phyloP scores from a whole-genome alignment of 2,329 filamentous ascomycete genomes.

The Diaporthe eres region DNA sequence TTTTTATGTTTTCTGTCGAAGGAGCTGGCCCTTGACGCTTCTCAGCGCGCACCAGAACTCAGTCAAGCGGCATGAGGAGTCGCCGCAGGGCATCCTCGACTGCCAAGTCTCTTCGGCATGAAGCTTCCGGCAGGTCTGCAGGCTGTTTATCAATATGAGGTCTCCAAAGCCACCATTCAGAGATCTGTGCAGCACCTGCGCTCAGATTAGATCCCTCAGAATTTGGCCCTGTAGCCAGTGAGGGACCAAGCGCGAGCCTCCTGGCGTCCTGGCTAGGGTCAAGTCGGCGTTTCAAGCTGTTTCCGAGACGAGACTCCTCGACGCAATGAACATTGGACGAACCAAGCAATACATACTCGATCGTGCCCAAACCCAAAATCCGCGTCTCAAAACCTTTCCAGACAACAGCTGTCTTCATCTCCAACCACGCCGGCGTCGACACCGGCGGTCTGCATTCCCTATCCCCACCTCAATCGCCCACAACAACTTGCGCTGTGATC shows the following conservation, averaged over 20 bases:
- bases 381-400: neutral
- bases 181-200: neutral
- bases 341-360: conserved; percentile 9
- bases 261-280: conserved; percentile 12
- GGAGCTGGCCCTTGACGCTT: neutral
- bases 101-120: neutral
- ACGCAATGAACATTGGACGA: conserved; percentile 23
- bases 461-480: neutral
- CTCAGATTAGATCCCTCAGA: neutral
- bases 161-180: neutral
- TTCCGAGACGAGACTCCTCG: conserved; percentile 25
- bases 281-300: conserved; percentile 15
- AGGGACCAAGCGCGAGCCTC: conserved; percentile 14
- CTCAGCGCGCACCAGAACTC: neutral
- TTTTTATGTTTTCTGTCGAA: too few relatives aligned
- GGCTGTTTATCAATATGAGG: neutral
- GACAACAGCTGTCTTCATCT: conserved; percentile 16
- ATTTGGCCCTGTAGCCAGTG: neutral
- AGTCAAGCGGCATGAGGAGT: neutral
- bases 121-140: neutral
- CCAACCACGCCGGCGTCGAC: conserved; percentile 4
- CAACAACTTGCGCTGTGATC: neutral
- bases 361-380: neutral
- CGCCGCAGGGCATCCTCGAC: too few relatives aligned
- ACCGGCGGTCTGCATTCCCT: neutral